phyloP scores from a whole-genome alignment of 2,329 filamentous ascomycete genomes.

The Fusarium aywerte region DNA sequence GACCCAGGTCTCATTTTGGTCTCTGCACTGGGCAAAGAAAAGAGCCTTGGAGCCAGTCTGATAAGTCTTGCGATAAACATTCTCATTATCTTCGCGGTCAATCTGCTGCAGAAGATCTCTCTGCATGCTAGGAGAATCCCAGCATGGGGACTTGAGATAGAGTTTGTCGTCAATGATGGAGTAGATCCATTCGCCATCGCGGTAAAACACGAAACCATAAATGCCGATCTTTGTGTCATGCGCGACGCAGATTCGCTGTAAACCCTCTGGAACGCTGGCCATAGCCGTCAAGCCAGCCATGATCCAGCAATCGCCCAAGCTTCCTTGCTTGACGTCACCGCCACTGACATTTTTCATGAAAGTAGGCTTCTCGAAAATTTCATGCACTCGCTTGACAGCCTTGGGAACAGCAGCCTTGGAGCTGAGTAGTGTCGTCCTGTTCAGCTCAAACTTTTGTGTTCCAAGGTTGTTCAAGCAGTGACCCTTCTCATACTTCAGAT shows the following conservation, averaged over 20 bases:
- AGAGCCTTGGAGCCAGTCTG: constrained; percentile 81
- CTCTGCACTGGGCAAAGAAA: constrained; percentile 80
- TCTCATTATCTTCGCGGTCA: constrained; percentile 77
- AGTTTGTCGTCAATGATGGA: constrained; percentile 93
- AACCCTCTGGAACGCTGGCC: constrained; percentile 75
- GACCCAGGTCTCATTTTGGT: constrained; percentile 85
- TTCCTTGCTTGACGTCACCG: constrained; percentile 81
- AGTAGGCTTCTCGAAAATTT: constrained; percentile 78
- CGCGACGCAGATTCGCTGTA: constrained; percentile 79
- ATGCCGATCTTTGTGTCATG: constrained; percentile 80
- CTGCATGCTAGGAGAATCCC: constrained; percentile 81
- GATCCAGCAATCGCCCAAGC: constrained; percentile 84
- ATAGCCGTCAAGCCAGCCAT: constrained; percentile 82
- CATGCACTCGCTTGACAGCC: constrained; percentile 78
- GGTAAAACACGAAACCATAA: constrained; percentile 89
- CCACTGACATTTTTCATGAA: constrained; percentile 75
- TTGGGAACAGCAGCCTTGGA: constrained; percentile 69
- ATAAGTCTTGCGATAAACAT: constrained; percentile 75
- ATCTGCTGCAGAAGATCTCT: constrained; percentile 79
- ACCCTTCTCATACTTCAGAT: constrained; percentile 73
- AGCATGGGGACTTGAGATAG: constrained; percentile 83
- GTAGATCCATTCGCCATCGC: constrained; percentile 91
- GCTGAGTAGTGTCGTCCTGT: constrained; percentile 56
- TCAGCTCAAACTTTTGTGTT: constrained; percentile 63
- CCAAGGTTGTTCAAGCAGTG: constrained; percentile 66